Evolutionary conservation across 768 basidiomycete species (phyloP).

Genomic region (Pleurotus citrinopileatus): DNA sequence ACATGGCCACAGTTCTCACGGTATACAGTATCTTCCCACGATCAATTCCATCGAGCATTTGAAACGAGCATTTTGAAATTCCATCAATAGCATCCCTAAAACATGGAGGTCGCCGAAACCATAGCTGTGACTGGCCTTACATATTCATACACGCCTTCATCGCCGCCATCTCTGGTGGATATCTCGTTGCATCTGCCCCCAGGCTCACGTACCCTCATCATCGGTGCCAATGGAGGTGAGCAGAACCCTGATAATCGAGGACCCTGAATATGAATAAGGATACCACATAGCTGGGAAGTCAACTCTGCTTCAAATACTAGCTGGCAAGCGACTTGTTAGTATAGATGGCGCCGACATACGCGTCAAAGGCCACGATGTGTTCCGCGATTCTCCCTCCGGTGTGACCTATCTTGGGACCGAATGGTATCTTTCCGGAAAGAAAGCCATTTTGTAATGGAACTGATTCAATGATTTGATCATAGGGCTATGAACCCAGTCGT

Average conservation of each 20-base stretch:
- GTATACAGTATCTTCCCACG: constrained; percentile 5
- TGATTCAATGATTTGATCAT: constrained; percentile 11
- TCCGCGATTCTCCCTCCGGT: constrained; percentile 79
- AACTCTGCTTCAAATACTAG: constrained; percentile 91
- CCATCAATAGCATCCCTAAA: not conserved
- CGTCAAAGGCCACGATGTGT: constrained; percentile 84
- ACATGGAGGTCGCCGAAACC: constrained; percentile 16
- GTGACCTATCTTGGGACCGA: constrained; percentile 92
- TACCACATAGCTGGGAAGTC: constrained; percentile 96
- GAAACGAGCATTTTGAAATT: no score
- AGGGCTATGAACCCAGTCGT: constrained; percentile 99
- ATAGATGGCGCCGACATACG: constrained; percentile 50
- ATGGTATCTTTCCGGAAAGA: no score
- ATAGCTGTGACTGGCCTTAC: constrained; percentile 53
- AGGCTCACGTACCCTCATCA: constrained; percentile 81
- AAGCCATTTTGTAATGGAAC: not conserved
- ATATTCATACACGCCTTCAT: constrained; percentile 47
- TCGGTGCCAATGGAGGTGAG: constrained; percentile 94
- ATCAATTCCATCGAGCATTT: no score
- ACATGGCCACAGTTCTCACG: not conserved
- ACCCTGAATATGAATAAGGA: constrained; percentile 11
- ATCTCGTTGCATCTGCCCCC: constrained; percentile 64
- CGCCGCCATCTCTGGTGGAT: constrained; percentile 54
- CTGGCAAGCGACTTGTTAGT: constrained; percentile 82
- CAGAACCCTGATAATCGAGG: constrained; percentile 17